Base-by-base conservation (phyloP, 345 rosid species). In the Euphorbia lathyris region DNA sequence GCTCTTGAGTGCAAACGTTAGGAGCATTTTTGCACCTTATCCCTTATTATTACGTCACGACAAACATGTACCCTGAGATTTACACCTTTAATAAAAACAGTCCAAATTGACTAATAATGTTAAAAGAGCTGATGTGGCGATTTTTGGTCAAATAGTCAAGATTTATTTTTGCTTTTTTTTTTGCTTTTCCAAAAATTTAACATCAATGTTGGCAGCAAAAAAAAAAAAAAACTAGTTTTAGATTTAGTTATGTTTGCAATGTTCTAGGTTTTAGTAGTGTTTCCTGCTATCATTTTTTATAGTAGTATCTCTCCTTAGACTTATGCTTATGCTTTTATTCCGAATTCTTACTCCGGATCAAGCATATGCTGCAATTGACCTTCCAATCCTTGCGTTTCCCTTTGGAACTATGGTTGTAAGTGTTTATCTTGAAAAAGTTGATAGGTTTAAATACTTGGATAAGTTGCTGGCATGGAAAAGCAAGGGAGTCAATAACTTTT, bases 361-460 rank as follows among this genome's bases (percentile, higher is more conserved):
- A 67, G 97, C 97, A 23, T 88, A 89, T 59, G 87, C 84, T 4
- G 87, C 98, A 9, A 86, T 93, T 58, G 94, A 93, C 70, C 92
- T 93, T 47, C 86, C 92, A 0, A 88, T 93, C 38, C 88, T 93
- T 26, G 94, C 96, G 10, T 93, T 91, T 69, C 87, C 91, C 34
- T 93, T 91, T 34, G 97, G 97, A 12, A 93, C 96, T 0, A 91
- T 93, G 94, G 94, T 93, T 45, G 94, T 91, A 29, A 80, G 92
- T 70, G 76, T 83, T 32, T 93, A 93, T 81, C 92, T 93, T 7
- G 96, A 91, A 48, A 78, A 86, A 77, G 96, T 94, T 52, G 97
- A 93, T 63, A 76, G 89, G 84, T 90, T 90, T 72, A 83, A 82
- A 61, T 86, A 89, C 82, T 68, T 93, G 38, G 96, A 96, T 0